These are phyloP conservation scores for Aspergillus hancockii DNA, from an alignment of 495 filamentous ascomycete species.

Conservation along the genomic window DNA sequence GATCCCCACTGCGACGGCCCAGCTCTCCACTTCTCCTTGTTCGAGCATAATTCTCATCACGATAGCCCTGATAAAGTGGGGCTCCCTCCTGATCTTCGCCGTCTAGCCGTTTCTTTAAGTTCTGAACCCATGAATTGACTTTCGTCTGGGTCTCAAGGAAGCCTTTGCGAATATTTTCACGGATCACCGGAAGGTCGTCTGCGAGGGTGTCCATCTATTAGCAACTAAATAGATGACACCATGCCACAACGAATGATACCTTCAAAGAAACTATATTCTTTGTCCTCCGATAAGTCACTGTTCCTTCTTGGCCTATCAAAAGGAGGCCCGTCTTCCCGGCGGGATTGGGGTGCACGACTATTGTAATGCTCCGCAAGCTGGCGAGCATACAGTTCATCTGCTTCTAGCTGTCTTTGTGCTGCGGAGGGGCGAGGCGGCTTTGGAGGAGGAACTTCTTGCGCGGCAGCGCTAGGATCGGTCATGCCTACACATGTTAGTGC, in stretches of 20 bases:
- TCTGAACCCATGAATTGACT: constrained; percentile 89
- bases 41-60: constrained; percentile 38
- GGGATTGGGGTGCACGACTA: constrained; percentile 36
- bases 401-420: constrained; percentile 75
- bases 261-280: constrained; percentile 88
- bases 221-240: not conserved
- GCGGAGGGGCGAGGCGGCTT: constrained; percentile 74
- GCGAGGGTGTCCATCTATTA: not conserved
- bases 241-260: constrained; percentile 39
- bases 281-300: constrained; percentile 53
- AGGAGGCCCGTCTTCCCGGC: constrained; percentile 46
- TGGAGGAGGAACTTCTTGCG: constrained; percentile 64
- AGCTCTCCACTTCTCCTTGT: constrained; percentile 58
- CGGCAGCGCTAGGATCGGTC: constrained; percentile 86
- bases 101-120: constrained; percentile 87
- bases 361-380: constrained; percentile 92
- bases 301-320: constrained; percentile 33
- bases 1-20: constrained; percentile 72
- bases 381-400: constrained; percentile 90
- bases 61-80: constrained; percentile 48
- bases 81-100: constrained; percentile 69
- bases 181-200: constrained; percentile 93
- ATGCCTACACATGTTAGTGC: constrained; percentile 59
- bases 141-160: constrained; percentile 92
- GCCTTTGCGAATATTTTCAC: constrained; percentile 89